These are phyloP conservation scores for Trichoderma endophyticum DNA, from an alignment of 2,329 filamentous ascomycete species.

Conservation along the genomic window DNA sequence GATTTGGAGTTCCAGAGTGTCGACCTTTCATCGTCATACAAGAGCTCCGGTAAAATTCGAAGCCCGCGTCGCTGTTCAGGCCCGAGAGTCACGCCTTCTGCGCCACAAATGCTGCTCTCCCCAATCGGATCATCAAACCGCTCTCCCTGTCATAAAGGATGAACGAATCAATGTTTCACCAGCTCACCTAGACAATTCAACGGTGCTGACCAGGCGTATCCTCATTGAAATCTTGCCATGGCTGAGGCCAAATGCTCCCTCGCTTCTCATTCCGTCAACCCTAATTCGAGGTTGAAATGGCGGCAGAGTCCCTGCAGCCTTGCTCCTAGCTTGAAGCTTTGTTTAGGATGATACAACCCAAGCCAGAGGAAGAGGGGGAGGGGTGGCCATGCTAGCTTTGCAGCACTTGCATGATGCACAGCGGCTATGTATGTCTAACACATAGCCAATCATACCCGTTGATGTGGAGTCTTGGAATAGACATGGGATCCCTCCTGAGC, in stretches of 20 bases:
- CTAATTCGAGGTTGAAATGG: constrained; percentile 9
- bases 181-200: neutral
- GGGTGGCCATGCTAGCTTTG: constrained; percentile 27
- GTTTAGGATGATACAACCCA: constrained; percentile 17
- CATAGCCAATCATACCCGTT: constrained; percentile 31
- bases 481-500: constrained; percentile 28
- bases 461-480: constrained; percentile 23
- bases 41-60: constrained; percentile 9
- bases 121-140: constrained; percentile 11
- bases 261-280: neutral
- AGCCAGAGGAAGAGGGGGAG: constrained; percentile 17
- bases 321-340: constrained; percentile 17
- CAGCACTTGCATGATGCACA: constrained; percentile 42
- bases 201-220: neutral
- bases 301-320: constrained; percentile 20
- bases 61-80: neutral
- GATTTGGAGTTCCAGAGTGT: neutral
- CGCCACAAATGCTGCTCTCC: constrained; percentile 5
- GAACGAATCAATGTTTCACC: neutral
- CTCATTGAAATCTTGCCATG: neutral
- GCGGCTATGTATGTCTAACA: constrained; percentile 41
- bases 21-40: neutral
- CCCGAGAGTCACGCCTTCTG: constrained; percentile 8
- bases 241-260: neutral
- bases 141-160: constrained; percentile 2